A percentile compares a stretch with the other conserved stretches of the same genome.
These are phyloP conservation scores for Cystobasidiaceae sp. DNA, from an alignment of 1,284 basidiomycete genomes.

Conservation along the genomic window DNA sequence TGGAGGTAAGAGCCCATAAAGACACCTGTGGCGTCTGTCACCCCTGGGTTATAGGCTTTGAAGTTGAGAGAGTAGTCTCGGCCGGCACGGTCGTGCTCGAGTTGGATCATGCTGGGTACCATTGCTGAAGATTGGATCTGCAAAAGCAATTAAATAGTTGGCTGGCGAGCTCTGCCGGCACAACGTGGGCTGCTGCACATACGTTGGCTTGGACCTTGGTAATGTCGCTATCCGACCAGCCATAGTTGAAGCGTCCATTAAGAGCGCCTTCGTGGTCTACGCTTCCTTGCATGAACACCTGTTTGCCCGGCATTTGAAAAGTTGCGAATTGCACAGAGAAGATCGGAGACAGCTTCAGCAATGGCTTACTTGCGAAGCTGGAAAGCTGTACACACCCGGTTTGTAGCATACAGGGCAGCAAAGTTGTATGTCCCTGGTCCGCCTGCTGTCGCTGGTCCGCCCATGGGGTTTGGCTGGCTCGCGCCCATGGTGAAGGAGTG, in stretches of 20 bases:
- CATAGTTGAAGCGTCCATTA: constrained; percentile 82
- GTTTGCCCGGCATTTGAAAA: neutral
- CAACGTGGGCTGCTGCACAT: constrained; percentile 39
- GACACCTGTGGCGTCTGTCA: constrained; percentile 83
- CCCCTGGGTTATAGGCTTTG: constrained; percentile 90
- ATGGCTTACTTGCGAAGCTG: neutral
- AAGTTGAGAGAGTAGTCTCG: constrained; percentile 80
- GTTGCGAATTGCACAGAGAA: no score
- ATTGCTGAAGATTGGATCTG: constrained; percentile 29
- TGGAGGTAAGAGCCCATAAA: constrained; percentile 92
- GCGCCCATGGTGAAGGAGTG: constrained; percentile 89
- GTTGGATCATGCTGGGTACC: constrained; percentile 54
- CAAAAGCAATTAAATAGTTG: neutral
- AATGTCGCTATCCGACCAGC: constrained; percentile 72
- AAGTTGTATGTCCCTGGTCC: constrained; percentile 84
- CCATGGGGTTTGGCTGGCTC: constrained; percentile 40
- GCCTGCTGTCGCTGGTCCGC: constrained; percentile 45
- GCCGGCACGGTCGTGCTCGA: constrained; percentile 93
- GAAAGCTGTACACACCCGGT: constrained; percentile 55
- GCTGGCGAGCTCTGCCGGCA: neutral
- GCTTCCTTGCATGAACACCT: constrained; percentile 89
- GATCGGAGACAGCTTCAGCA: neutral
- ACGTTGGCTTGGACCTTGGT: constrained; percentile 90
- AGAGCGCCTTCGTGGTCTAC: constrained; percentile 90
- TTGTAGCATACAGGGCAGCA: constrained; percentile 84